Base-by-base conservation (phyloP, 2,329 filamentous ascomycete species). In the Colletotrichum sp. region DNA sequence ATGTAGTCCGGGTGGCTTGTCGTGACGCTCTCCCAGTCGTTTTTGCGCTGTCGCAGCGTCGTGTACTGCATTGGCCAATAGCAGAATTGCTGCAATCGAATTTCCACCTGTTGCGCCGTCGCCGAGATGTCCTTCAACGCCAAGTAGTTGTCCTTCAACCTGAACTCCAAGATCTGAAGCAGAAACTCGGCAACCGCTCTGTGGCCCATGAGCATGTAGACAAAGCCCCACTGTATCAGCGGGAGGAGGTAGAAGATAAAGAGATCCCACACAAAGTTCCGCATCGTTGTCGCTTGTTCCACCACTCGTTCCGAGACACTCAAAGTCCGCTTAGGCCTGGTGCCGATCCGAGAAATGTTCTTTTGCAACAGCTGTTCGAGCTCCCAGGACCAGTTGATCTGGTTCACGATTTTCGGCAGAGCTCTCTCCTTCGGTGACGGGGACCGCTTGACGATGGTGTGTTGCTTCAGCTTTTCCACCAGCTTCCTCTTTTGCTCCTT, bases 1-100 rank as follows among this genome's bases (percentile, higher is more conserved):
- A 99, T 99, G 84, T 99, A 99, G 84, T 99, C 97, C 1, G 96
- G 95, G 84, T 99, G 96, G 80, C 94, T 98, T 64, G 94, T 97
- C 1, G 96, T 98, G 71, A 99, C 94, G 83, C 96, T 99, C 75
- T 96, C 95, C 96, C 97, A 99, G 80, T 98, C 95, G 78, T 93
- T 93, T 82, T 98, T 98, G 52, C 96, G 91, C 81, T 95, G 93
- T n/a, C 96, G 93, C 63, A 99, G 86, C 18, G 96, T 99, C 59
- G 96, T 90, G 82, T 99, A 98, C 84, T 99, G 96, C 85, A 98
- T 95, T 3, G 97, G 98, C 96, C 96, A 99, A 84, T 99, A 99
- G 85, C 96, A 99, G 82, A 99, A 99, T 83, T 99, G 97, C 83
- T 99, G 96, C 26, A 99, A 90, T 7, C 97, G 94, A 78, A 99